A percentile compares a stretch with the other conserved stretches of the same genome.
phyloP scores from a whole-genome alignment of 768 basidiomycete species.

The Antrodiella citrinella region DNA sequence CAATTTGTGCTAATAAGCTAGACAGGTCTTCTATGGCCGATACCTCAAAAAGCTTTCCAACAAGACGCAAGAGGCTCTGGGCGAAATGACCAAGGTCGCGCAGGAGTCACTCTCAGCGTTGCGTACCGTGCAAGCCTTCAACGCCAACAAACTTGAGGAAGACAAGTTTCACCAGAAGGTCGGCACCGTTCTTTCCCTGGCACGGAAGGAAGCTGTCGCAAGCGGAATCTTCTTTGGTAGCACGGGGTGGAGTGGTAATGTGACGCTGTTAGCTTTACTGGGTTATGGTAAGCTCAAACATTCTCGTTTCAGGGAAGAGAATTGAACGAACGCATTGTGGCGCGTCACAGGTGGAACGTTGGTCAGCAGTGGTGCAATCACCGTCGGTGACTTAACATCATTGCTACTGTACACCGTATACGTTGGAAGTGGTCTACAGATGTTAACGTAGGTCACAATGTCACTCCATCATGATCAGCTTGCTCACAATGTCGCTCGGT shows the following conservation, averaged over 20 bases:
- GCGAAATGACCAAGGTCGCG: slow-evolving; percentile 92
- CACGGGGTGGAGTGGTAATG: slow-evolving; percentile 89
- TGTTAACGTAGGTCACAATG: slow-evolving; percentile 53
- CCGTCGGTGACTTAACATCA: slow-evolving; percentile 88
- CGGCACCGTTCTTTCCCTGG: slow-evolving; percentile 60
- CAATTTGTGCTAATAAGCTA: slow-evolving; percentile 8
- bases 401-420: slow-evolving; percentile 87
- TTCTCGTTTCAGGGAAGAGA: background rate
- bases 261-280: slow-evolving; percentile 80
- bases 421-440: slow-evolving; percentile 72
- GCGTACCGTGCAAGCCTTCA: slow-evolving; percentile 87
- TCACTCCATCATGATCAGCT: background rate
- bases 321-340: no score
- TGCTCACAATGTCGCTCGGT: background rate
- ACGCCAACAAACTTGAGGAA: slow-evolving; percentile 73
- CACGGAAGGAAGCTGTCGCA: slow-evolving; percentile 82
- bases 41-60: slow-evolving; percentile 90
- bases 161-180: slow-evolving; percentile 65
- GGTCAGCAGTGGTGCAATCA: slow-evolving; percentile 80
- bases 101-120: slow-evolving; percentile 85
- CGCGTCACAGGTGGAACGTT: slow-evolving; percentile 68
- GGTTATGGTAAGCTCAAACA: slow-evolving; percentile 64
- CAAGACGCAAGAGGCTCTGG: slow-evolving; percentile 88
- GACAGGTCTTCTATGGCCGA: slow-evolving; percentile 88
- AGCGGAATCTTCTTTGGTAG: slow-evolving; percentile 90